These are phyloP conservation scores for Blastomyces silverae DNA, from an alignment of 2,329 filamentous ascomycete genomes.

Conservation along the genomic window DNA sequence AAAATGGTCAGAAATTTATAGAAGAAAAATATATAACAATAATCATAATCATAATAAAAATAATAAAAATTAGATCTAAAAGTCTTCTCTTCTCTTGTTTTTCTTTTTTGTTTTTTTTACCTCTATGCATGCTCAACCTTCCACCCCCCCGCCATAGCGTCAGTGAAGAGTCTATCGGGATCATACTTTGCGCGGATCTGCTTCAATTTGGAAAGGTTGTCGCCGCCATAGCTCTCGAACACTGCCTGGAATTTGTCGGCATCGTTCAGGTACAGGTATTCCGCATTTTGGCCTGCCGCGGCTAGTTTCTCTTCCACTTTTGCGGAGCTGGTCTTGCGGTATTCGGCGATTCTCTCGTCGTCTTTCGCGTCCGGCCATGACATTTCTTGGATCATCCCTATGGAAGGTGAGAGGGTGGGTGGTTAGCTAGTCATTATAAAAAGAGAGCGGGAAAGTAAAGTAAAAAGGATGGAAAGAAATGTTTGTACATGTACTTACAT, in stretches of 20 bases:
- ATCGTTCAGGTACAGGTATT: conserved; percentile 5
- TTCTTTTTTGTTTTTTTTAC: not conserved
- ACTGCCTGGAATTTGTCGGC: conserved; percentile 21
- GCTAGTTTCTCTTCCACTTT: not conserved
- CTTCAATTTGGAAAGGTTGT: conserved; percentile 30
- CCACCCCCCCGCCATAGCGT: conserved; percentile 30
- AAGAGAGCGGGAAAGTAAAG: not conserved
- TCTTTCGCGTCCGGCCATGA: conserved; percentile 13
- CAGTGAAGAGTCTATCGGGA: conserved; percentile 34
- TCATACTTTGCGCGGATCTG: conserved; percentile 34
- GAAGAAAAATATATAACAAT: too few relatives aligned
- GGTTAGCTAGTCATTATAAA: conserved; percentile 1
- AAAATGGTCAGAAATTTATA: too few relatives aligned
- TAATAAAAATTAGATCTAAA: not conserved
- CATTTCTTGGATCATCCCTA: conserved; percentile 8
- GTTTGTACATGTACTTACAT: not conserved
- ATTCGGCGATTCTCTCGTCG: conserved; percentile 4
- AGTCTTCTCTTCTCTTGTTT: not conserved
- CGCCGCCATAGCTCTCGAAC: conserved; percentile 23
- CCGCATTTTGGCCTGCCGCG: not conserved
- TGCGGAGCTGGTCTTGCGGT: not conserved
- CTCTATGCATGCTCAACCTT: conserved; percentile 14
- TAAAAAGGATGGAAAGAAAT: not conserved
- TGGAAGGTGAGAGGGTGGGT: not conserved
- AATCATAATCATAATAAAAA: too few relatives aligned